Evolutionary conservation across 1,284 basidiomycete species (phyloP).

Genomic region (Heterobasidion occidentale): DNA sequence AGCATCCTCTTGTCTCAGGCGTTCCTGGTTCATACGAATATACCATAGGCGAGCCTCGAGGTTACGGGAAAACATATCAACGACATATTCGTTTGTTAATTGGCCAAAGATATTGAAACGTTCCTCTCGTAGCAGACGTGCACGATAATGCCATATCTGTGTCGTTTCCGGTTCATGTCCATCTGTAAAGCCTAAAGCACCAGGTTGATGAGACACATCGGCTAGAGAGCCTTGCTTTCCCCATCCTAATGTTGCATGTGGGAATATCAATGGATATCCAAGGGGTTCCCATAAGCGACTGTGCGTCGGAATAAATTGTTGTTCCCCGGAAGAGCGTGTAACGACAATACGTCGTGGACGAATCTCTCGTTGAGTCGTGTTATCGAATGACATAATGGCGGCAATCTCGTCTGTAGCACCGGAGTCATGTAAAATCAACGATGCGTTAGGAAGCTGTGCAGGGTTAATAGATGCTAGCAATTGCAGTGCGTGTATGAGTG

Average conservation of each 20-base stretch:
- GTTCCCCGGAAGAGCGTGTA: not conserved
- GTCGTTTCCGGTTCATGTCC: too few species aligned
- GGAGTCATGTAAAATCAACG: slow-evolving; percentile 16
- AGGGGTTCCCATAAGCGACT: slow-evolving; percentile 27
- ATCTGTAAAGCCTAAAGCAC: too few species aligned
- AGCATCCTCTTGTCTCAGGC: slow-evolving; percentile 15
- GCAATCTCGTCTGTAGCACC: slow-evolving; percentile 18
- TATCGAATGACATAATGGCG: slow-evolving; percentile 20
- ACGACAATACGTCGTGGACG: slow-evolving; percentile 13
- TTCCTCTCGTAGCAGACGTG: slow-evolving; percentile 16
- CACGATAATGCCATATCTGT: slow-evolving; percentile 19
- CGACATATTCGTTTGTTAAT: slow-evolving; percentile 25
- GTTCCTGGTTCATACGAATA: slow-evolving; percentile 21
- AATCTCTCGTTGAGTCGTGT: slow-evolving; percentile 14
- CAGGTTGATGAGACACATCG: too few species aligned
- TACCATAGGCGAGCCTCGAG: slow-evolving; percentile 22
- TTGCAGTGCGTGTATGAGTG: slow-evolving; percentile 13
- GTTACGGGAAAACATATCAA: slow-evolving; percentile 28
- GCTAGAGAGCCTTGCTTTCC: slow-evolving; percentile 6
- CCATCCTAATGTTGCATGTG: slow-evolving; percentile 27
- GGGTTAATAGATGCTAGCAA: not conserved
- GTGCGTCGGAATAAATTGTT: slow-evolving; percentile 15
- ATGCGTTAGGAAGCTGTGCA: not conserved
- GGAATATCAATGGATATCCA: slow-evolving; percentile 26
- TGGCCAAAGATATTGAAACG: slow-evolving; percentile 25